These are phyloP conservation scores for Mortierella sp. DNA, from an alignment of 371 early-diverging fungal species.

Conservation along the genomic window DNA sequence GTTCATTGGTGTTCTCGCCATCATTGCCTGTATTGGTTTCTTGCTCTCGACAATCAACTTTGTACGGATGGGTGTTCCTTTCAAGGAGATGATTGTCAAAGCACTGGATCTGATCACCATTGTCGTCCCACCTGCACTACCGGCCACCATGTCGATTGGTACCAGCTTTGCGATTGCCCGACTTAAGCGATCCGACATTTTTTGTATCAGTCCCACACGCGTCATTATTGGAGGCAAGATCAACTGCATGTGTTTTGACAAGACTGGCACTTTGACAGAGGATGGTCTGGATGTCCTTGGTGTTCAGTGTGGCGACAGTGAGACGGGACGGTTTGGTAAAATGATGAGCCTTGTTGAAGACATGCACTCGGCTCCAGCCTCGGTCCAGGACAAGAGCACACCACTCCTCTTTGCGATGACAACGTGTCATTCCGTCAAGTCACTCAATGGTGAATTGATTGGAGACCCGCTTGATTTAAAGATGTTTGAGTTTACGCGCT, in stretches of 20 bases:
- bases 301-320: conserved; percentile 65
- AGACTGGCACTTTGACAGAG: conserved; percentile 99
- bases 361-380: conserved; percentile 22
- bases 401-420: conserved; percentile 84
- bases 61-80: conserved; percentile 76
- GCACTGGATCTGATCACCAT: conserved; percentile 95
- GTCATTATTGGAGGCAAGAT: conserved; percentile 98
- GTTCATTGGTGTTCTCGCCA: conserved; percentile 90
- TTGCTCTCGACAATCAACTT: conserved; percentile 87
- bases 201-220: conserved; percentile 93
- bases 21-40: conserved; percentile 87
- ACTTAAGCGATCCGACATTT: conserved; percentile 85
- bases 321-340: conserved; percentile 54
- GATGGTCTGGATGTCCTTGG: conserved; percentile 98
- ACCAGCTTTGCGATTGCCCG: conserved; percentile 93
- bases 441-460: conserved; percentile 87
- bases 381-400: conserved; percentile 42
- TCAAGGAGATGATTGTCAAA: conserved; percentile 78
- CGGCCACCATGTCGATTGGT: conserved; percentile 97
- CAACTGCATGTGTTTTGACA: conserved; percentile 99
- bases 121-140: conserved; percentile 96
- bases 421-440: conserved; percentile 96
- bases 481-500: conserved; percentile 97
- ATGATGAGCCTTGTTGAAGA: conserved; percentile 47
- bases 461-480: conserved; percentile 99